Base-by-base conservation (phyloP, 139 green algal genomes). In the Choricystis sp. region DNA sequence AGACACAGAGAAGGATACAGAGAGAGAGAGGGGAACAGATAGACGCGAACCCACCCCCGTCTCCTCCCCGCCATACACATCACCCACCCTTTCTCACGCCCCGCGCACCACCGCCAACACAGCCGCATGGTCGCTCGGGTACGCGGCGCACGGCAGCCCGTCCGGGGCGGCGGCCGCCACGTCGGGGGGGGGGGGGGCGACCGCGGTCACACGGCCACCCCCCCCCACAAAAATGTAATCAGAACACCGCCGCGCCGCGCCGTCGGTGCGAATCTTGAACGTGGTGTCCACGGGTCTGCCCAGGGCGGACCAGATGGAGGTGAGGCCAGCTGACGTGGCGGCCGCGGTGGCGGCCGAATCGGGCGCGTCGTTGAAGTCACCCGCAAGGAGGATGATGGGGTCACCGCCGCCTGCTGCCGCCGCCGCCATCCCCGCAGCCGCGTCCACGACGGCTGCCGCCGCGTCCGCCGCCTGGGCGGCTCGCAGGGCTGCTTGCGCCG, bases 51-150 rank as follows among this genome's bases (percentile, higher is more conserved):
- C 9, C 40, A 52, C 40, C 9, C 40, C 16, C 40, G 9, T 16
- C 16, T 16, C 40, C 40, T 52, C 29, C n/a, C n/a, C n/a, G n/a
- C n/a, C n/a, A n/a, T n/a, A n/a, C n/a, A n/a, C n/a, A n/a, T n/a
- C 5, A 25, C 40, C 20, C 3, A 5, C 24, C 62, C 5, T 5
- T 26, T 59, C 2, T 48, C 40, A 66, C 0, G 30, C 31, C 27
- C 74, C 28, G 5, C 40, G 21, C 26, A 77, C 71, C 26, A 75
- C 72, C 19, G 56, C 67, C 21, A 75, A 56, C 31, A 83, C 29
- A 1, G 71, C 67, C 49, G 79, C 63, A 65, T 83, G 77, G 59
- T 83, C 77, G 19, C 68, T 78, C 1, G 68, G 69, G 59, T 83
- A 83, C 2, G 25, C 9, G 9, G 26, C 29, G 29, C 29, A 71